A percentile compares a stretch with the other conserved stretches of the same genome.
These are phyloP conservation scores for Glycine soja DNA, from an alignment of 306 rosid genomes.

Conservation along the genomic window DNA sequence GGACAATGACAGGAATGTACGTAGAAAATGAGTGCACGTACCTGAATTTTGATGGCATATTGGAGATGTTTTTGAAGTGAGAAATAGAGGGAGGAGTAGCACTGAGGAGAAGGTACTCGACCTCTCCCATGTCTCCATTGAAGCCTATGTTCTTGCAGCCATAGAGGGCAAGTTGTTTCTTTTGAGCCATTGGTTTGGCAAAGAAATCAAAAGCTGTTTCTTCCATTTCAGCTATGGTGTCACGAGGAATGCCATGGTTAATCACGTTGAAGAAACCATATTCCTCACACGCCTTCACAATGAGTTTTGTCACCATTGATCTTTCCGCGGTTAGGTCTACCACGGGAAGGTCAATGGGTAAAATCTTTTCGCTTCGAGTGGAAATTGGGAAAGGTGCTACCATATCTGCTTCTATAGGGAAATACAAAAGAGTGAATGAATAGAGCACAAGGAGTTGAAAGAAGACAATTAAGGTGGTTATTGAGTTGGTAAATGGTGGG, in stretches of 20 bases:
- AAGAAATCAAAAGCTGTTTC: conserved; percentile 62
- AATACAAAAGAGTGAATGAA: not conserved
- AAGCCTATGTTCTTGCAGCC: conserved; percentile 78
- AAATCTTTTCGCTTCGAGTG: conserved; percentile 45
- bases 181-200: conserved; percentile 55
- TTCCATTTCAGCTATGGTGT: conserved; percentile 58
- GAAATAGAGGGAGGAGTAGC: conserved; percentile 53
- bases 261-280: conserved; percentile 79
- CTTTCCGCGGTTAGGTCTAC: conserved; percentile 62
- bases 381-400: conserved; percentile 62
- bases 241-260: conserved; percentile 67
- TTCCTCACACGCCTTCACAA: conserved; percentile 69
- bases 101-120: conserved; percentile 71
- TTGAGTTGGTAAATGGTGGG: conserved; percentile 32
- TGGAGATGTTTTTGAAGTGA: conserved; percentile 54
- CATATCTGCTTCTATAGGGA: conserved; percentile 30
- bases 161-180: conserved; percentile 67
- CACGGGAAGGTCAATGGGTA: conserved; percentile 60
- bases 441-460: not conserved
- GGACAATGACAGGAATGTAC: conserved; percentile 30
- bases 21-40: conserved; percentile 36
- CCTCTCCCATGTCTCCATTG: conserved; percentile 80
- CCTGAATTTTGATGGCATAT: conserved; percentile 66
- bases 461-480: not conserved
- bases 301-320: conserved; percentile 46